A percentile compares a stretch with the other conserved stretches of the same genome.
Conservation (phyloP, 2,329 filamentous ascomycete species). For the Pseudomassariella vexata region DNA sequence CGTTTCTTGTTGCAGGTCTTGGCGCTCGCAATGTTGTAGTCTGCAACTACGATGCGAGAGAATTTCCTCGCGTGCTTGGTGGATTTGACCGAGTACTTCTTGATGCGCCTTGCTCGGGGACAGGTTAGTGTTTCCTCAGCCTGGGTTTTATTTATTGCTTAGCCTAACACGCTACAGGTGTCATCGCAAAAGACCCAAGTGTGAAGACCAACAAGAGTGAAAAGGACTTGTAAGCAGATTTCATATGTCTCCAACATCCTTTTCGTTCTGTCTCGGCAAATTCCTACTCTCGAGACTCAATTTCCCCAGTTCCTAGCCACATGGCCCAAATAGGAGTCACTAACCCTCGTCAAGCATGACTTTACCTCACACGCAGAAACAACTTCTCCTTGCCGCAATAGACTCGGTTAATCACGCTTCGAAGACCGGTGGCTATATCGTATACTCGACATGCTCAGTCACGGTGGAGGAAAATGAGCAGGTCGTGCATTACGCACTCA, state of each 20-base stretch:
- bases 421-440: conserved; percentile 90
- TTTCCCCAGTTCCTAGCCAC: no score
- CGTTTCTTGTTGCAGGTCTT: no score
- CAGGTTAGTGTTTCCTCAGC: background rate
- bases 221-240: conserved; percentile 72
- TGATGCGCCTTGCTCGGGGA: conserved; percentile 66
- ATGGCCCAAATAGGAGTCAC: background rate
- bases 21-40: conserved; percentile 92
- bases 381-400: conserved; percentile 85
- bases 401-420: conserved; percentile 88
- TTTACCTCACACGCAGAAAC: conserved; percentile 90
- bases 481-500: conserved; percentile 89
- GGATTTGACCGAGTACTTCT: conserved; percentile 93
- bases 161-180: conserved; percentile 94
- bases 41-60: conserved; percentile 89
- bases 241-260: no score
- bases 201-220: conserved; percentile 99
- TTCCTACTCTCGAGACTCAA: no score
- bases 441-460: conserved; percentile 95
- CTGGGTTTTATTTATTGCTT: no score
- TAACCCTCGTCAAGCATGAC: conserved; percentile 46
- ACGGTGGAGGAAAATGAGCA: conserved; percentile 90
- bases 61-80: conserved; percentile 90
- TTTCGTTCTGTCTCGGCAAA: no score
- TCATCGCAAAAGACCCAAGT: conserved; percentile 93